Conservation (phyloP, 129 eudicot genomes). For the Flaveria sonorensis region DNA sequence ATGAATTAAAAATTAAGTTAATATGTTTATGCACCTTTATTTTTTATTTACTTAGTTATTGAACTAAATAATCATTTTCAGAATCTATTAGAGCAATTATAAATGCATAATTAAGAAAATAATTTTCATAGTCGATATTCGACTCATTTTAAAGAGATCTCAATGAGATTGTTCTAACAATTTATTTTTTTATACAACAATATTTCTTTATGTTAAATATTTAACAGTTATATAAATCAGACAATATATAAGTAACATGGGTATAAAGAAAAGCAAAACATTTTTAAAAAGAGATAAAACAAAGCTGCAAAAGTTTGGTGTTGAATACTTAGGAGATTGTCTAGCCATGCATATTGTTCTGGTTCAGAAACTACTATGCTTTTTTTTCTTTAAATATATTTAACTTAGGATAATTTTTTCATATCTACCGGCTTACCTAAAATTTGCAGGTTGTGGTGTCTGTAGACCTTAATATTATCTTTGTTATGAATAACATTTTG, state of each 20-base stretch:
- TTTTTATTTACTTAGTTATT: background rate
- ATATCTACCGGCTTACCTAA: background rate
- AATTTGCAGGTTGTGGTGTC: background rate
- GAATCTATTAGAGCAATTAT: background rate
- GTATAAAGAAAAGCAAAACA: background rate
- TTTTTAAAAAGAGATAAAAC: background rate
- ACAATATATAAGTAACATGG: background rate
- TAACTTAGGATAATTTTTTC: background rate
- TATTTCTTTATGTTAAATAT: too few species aligned
- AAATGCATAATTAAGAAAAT: background rate
- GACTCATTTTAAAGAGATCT: background rate
- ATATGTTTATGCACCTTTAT: background rate
- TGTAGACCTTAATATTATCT: background rate
- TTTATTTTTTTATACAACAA: too few species aligned
- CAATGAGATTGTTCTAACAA: background rate
- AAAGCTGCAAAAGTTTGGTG: too few species aligned
- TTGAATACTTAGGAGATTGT: too few species aligned
- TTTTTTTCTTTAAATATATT: background rate
- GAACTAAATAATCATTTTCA: background rate
- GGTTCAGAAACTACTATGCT: background rate
- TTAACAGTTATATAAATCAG: too few species aligned
- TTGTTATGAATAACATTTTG: constrained; percentile 6
- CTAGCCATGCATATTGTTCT: background rate
- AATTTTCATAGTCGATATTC: background rate
- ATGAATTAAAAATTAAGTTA: too few species aligned